Base-by-base conservation (phyloP, 2,329 filamentous ascomycete species). In the Helminthosporium solani region DNA sequence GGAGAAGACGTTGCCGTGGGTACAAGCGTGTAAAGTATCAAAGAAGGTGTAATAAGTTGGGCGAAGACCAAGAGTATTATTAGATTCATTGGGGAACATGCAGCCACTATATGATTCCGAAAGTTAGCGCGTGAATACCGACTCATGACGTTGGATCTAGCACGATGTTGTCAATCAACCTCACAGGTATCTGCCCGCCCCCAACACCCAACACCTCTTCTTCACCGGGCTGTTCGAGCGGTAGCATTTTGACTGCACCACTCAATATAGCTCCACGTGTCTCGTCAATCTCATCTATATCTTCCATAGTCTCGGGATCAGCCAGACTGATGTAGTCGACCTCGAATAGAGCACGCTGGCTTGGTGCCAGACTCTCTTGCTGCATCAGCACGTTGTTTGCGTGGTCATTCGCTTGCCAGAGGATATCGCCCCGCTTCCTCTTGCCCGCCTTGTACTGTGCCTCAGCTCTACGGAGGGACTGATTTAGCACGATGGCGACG, bases 151-250 rank as follows among this genome's bases (percentile, higher is more conserved):
- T 19, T 27, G 66, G 63, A 33, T 64, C 54, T 34, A 77, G 47
- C n/a, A 95, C 85, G 54, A 97, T 85, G 63, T 99, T 99, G 66
- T 99, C 94, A 67, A 99, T 96, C 70, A 99, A 74, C 51, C 94
- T 79, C 38, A 99, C 94, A 1, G 84, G 68, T 14, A 88, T 88
- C 1, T 86, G 85, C 3, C 83, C 85, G 44, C 81, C 83, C 3
- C 90, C 90, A 20, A 91, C 70, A 3, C 81, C 82, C 21, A 77
- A 70, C 54, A 90, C 84, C 68, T 97, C 91, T 0, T 80, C 87
- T 5, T 82, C 73, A 39, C 76, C 78, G 1, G 85, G 78, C 41
- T 82, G 78, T 64, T 95, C 88, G 1, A 96, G 75, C 0, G 90
- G 87, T 36, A 89, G 67, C 86, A 99, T 95, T 73, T 88, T 94